Conservation (phyloP, 2,329 filamentous ascomycete genomes). For the Aureobasidium leucospermi region DNA sequence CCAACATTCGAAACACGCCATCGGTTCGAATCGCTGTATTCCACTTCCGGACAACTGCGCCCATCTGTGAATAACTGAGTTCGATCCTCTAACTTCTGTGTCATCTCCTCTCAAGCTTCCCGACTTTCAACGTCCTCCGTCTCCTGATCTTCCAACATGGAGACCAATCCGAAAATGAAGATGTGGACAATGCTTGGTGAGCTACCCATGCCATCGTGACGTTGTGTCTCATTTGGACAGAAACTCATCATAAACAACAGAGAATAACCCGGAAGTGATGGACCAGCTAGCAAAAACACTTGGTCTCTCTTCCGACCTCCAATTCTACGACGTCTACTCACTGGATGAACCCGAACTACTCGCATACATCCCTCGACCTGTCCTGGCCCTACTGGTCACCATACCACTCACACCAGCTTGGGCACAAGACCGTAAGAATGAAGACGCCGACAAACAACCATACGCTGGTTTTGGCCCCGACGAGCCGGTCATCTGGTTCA, state of each 20-base stretch:
- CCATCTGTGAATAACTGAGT: too few species aligned
- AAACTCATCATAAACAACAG: slow-evolving; percentile 18
- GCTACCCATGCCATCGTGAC: neutral
- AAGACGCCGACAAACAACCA: slow-evolving; percentile 33
- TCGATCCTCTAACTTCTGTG: too few species aligned
- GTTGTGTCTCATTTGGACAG: neutral
- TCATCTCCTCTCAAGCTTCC: neutral
- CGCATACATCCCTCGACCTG: slow-evolving; percentile 45
- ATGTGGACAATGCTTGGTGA: slow-evolving; percentile 2
- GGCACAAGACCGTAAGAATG: slow-evolving; percentile 33
- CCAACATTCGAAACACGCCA: too few species aligned
- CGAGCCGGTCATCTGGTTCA: slow-evolving; percentile 53
- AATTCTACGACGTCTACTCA: slow-evolving; percentile 49
- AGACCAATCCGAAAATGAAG: neutral
- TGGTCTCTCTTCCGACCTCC: slow-evolving; percentile 39
- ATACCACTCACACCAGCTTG: slow-evolving; percentile 37
- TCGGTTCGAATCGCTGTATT: too few species aligned
- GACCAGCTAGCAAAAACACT: slow-evolving; percentile 43
- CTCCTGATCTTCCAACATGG: neutral
- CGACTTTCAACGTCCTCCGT: neutral
- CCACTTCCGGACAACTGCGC: too few species aligned
- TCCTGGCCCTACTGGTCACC: slow-evolving; percentile 48
- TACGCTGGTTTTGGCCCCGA: slow-evolving; percentile 41
- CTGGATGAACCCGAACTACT: slow-evolving; percentile 45
- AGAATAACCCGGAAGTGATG: slow-evolving; percentile 52